phyloP scores from a whole-genome alignment of 2,329 filamentous ascomycete species.

The Neocatenulostroma microsporum region DNA sequence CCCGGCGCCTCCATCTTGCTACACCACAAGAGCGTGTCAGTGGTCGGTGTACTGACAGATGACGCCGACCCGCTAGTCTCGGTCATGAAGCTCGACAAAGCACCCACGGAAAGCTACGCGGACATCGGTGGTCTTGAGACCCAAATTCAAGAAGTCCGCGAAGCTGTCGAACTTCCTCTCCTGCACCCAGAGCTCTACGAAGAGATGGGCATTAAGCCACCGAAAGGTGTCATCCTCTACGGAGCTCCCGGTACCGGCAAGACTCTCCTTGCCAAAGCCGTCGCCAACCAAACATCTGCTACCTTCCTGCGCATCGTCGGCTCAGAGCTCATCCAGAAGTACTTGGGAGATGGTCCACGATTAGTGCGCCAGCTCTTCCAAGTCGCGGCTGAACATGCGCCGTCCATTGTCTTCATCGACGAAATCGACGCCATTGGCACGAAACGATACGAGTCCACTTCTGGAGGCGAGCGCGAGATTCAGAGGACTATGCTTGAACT shows the following conservation, averaged over 20 bases:
- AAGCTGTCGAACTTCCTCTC: constrained; percentile 91
- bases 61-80: constrained; percentile 92
- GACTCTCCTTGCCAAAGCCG: constrained; percentile 89
- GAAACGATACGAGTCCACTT: constrained; percentile 96
- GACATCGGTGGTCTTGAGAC: constrained; percentile 94
- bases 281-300: constrained; percentile 97
- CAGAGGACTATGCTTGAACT: constrained; percentile 98
- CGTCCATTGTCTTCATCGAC: constrained; percentile 97
- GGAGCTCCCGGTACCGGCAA: constrained; percentile 96
- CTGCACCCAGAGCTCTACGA: constrained; percentile 96
- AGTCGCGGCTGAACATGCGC: constrained; percentile 90
- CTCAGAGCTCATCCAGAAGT: constrained; percentile 96
- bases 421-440: constrained; percentile 99
- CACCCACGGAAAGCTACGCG: constrained; percentile 93
- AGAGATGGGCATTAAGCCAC: constrained; percentile 99
- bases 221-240: constrained; percentile 98
- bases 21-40: constrained; percentile 96
- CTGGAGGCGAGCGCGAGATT: constrained; percentile 92
- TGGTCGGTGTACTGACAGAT: constrained; percentile 93
- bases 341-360: constrained; percentile 89
- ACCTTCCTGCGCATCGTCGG: constrained; percentile 97
- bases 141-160: constrained; percentile 95
- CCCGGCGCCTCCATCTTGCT: constrained; percentile 90
- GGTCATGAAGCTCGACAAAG: constrained; percentile 99
- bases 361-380: constrained; percentile 94